Base-by-base conservation (phyloP, 768 basidiomycete species). In the Lactarius psammicola region DNA sequence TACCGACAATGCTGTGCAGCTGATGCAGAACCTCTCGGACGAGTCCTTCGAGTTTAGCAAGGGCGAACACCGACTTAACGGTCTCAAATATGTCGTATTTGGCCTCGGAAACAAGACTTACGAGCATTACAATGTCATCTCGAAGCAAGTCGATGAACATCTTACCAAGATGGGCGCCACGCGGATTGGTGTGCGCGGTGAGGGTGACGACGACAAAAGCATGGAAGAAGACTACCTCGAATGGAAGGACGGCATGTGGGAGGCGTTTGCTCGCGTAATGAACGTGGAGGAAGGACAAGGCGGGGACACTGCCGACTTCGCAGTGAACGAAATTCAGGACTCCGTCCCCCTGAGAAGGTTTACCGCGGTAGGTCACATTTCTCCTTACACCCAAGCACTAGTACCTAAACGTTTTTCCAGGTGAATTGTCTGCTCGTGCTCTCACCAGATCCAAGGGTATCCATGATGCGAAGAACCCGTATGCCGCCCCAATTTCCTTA, bases 151-250 rank as follows among this genome's bases (percentile, higher is more conserved):
- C 62, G 96, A 99, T 72, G 72, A 81, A 2, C 77, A 85, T 33
- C 78, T 99, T 65, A 76, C 84, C 5, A 85, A 87, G 73, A 87
- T 94, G 81, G 96, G 95, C 33, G 97, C 86, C 26, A 75, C 80
- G 61, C 87, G 94, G 60, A 90, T 98, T 40, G 95, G 95, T 51
- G 88, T 89, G 74, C 82, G 89, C 44, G 96, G 96, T 11, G 95
- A 98, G 77, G 96, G 96, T 69, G 97, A 99, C 73, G 96, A 99
- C 74, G 97, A 99, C 78, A 97, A 97, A 82, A 94, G 91, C 74
- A 98, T 99, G 95, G 96, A 99, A 76, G 96, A 99, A 79, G 96
- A 99, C 76, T 99, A 98, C 75, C 85, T 99, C 15, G 95, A 93
- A 72, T 99, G 96, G 96, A 99, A 98, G 77, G 96, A 99, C 73